Base-by-base conservation (phyloP, 768 basidiomycete genomes). In the Tylopilus felleus region DNA sequence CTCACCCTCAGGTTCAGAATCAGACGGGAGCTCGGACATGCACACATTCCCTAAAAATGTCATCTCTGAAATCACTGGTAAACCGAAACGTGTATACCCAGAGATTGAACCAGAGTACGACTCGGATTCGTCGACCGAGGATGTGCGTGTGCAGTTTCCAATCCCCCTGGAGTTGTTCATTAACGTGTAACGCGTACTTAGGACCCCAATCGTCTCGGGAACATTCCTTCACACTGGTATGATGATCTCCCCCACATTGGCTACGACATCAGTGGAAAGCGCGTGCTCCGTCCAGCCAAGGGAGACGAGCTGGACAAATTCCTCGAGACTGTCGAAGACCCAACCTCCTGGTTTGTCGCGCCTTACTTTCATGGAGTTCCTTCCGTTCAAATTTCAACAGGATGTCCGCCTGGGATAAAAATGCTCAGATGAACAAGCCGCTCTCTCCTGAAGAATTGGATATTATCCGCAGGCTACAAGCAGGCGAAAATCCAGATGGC, bases 181-280 rank as follows among this genome's bases (percentile, higher is more conserved):
- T 58, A 22, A 54, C 47, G 17, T 43, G 55, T 60, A 58, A 52
- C 52, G 23, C 35, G 42, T 49, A 33, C 52, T 51, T 60, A 98
- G 94, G 82, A 85, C 50, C 90, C 90, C n/a, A 98, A 97, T 68
- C 91, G 95, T 55, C 84, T 97, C 61, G 97, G 97, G 49, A 81
- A 96, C 72, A 77, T 99, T 57, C 97, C 97, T 43, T 88, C 89
- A 80, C 94, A 99, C 65, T 99, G 96, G 94, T 99, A 99, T 71
- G 97, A 98, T 69, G 95, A 98, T 76, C 77, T 99, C 61, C 97
- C 97, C n/a, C 97, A 99, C 72, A 82, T 99, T 66, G 97, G 97
- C 43, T 99, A 99, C 73, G 84, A 93, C 71, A 85, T 98, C 62
- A 83, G 94, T 68, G 97, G 97, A 50, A 96, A 93, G 74, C 87